phyloP scores from a whole-genome alignment of 1,139 yeast species.

The Scheffersomyces segobiensis region DNA sequence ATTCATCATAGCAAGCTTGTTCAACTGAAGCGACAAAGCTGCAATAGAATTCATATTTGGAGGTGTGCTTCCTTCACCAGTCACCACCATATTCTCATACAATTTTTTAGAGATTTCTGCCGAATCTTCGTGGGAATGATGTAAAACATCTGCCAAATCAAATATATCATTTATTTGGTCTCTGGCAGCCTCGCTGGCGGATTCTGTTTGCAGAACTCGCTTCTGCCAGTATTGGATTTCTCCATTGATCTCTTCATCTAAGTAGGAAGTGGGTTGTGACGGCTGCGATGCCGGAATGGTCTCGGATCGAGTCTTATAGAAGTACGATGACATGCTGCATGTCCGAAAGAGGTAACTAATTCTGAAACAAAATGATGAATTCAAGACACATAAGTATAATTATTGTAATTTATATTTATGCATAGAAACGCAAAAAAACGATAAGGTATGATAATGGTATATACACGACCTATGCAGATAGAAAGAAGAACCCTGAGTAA shows the following conservation, averaged over 20 bases:
- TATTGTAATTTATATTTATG: not conserved
- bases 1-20: slow-evolving; percentile 37
- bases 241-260: not conserved
- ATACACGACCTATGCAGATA: not conserved
- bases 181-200: slow-evolving; percentile 18
- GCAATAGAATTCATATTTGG: slow-evolving; percentile 29
- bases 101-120: slow-evolving; percentile 1
- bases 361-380: not conserved
- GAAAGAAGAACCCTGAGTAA: not conserved
- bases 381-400: not conserved
- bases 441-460: not conserved
- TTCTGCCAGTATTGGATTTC: slow-evolving; percentile 2
- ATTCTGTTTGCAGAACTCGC: slow-evolving; percentile 21
- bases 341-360: not conserved
- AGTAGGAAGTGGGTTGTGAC: not conserved
- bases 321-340: not conserved
- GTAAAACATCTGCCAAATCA: slow-evolving; percentile 15
- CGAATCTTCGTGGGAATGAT: slow-evolving; percentile 9
- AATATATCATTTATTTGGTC: slow-evolving; percentile 31
- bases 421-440: not conserved
- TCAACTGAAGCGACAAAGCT: slow-evolving; percentile 42
- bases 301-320: not conserved
- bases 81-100: slow-evolving; percentile 1
- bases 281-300: not conserved
- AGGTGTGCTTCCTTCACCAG: not conserved